Conservation (phyloP, 805 yeast genomes). For the Brettanomyces sp. region DNA sequence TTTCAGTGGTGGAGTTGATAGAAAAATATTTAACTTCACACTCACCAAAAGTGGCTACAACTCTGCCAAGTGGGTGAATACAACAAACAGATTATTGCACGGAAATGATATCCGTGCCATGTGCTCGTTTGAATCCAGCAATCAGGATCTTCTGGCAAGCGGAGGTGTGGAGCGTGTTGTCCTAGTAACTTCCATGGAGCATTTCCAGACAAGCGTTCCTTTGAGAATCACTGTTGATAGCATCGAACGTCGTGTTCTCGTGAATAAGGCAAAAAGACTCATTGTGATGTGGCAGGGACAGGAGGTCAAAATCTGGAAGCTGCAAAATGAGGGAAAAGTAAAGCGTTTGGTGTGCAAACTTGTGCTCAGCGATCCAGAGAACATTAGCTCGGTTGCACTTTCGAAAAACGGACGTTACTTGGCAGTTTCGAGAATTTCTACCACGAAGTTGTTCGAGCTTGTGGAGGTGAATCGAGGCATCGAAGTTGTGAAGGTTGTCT, state of each 20-base stretch:
- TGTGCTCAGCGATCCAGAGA: slow-evolving; percentile 65
- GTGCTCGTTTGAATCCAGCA: slow-evolving; percentile 59
- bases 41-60: slow-evolving; percentile 31
- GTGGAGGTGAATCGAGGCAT: slow-evolving; percentile 29
- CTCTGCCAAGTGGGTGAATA: slow-evolving; percentile 60
- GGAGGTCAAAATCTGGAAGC: slow-evolving; percentile 69
- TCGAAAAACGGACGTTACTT: slow-evolving; percentile 57
- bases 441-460: slow-evolving; percentile 61
- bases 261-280: slow-evolving; percentile 38
- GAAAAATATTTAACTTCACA: slow-evolving; percentile 73
- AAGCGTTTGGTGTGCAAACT: slow-evolving; percentile 59
- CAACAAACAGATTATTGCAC: slow-evolving; percentile 71
- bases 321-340: slow-evolving; percentile 26
- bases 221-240: slow-evolving; percentile 52
- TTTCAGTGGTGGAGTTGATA: slow-evolving; percentile 88
- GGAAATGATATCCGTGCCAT: slow-evolving; percentile 79
- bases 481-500: slow-evolving; percentile 46
- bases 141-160: slow-evolving; percentile 58
- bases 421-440: slow-evolving; percentile 61
- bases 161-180: slow-evolving; percentile 77
- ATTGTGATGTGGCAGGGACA: slow-evolving; percentile 78
- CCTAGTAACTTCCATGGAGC: slow-evolving; percentile 53
- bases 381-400: slow-evolving; percentile 58
- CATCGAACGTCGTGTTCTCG: slow-evolving; percentile 18
- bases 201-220: slow-evolving; percentile 65